Evolutionary conservation across 1,139 yeast genomes (phyloP).

Genomic region (Diutina mesorugosa): DNA sequence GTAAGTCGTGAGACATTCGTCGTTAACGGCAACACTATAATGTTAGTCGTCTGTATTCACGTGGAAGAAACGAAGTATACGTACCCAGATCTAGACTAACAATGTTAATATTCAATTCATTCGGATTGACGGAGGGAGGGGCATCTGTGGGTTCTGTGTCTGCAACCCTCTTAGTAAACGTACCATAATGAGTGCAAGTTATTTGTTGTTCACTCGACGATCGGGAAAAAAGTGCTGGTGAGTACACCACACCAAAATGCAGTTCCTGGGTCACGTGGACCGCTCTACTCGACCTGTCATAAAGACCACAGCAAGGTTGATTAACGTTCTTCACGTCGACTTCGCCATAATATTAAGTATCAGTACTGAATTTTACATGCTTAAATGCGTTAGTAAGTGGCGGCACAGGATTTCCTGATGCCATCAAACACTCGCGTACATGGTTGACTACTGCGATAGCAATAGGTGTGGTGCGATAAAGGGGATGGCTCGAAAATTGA

Average conservation of each 20-base stretch:
- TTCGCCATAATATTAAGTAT: background rate
- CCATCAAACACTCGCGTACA: no score
- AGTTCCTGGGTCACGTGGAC: background rate
- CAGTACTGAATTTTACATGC: background rate
- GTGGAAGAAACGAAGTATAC: background rate
- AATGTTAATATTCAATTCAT: background rate
- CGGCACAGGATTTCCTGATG: no score
- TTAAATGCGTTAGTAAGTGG: background rate
- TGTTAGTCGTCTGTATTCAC: constrained; percentile 11
- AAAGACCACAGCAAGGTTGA: background rate
- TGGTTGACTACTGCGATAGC: no score
- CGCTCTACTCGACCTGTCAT: background rate
- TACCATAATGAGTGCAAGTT: background rate
- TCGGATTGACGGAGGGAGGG: background rate
- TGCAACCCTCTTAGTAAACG: background rate
- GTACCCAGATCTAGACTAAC: constrained; percentile 1
- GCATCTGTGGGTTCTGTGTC: background rate
- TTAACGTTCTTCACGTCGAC: background rate
- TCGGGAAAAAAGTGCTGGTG: background rate
- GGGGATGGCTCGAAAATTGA: no score
- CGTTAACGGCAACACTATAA: constrained; percentile 81
- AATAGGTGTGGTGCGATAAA: no score
- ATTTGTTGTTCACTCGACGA: background rate
- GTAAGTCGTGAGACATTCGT: constrained; percentile 86
- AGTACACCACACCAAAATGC: background rate